These are phyloP conservation scores for Xylaria sp. DNA, from an alignment of 2,329 filamentous ascomycete genomes.

Conservation along the genomic window DNA sequence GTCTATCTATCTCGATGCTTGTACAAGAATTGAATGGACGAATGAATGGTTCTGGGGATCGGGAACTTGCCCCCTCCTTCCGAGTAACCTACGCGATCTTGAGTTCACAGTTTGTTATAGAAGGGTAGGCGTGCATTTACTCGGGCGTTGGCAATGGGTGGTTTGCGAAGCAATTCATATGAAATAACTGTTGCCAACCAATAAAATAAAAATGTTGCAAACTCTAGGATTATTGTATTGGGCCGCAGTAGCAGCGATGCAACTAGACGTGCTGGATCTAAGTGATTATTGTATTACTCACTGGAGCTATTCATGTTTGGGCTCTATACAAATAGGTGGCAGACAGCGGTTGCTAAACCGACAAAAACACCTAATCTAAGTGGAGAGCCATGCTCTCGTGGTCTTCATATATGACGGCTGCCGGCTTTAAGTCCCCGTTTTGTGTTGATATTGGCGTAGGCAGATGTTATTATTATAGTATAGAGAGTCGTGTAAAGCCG, in stretches of 20 bases:
- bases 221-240: not conserved
- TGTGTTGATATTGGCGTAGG: not conserved
- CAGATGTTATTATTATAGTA: not conserved
- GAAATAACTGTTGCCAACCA: not conserved
- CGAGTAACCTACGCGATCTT: not conserved
- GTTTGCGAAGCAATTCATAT: constrained; percentile 16
- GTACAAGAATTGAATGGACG: not conserved
- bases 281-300: not conserved
- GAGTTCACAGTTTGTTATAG: constrained; percentile 25
- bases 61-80: not conserved
- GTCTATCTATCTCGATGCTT: not conserved
- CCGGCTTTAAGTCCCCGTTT: not conserved
- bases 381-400: not conserved
- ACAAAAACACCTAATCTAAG: not conserved
- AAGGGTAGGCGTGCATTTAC: constrained; percentile 24
- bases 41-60: not conserved
- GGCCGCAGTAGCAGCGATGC: not conserved
- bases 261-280: not conserved
- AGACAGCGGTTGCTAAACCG: no score
- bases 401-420: not conserved
- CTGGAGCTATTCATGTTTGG: no score
- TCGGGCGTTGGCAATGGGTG: constrained; percentile 31
- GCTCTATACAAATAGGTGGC: not conserved
- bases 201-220: not conserved
- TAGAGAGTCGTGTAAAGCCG: not conserved